Evolutionary conservation across 2,329 filamentous ascomycete species (phyloP).

Genomic region (Aspergillus calidoustus): DNA sequence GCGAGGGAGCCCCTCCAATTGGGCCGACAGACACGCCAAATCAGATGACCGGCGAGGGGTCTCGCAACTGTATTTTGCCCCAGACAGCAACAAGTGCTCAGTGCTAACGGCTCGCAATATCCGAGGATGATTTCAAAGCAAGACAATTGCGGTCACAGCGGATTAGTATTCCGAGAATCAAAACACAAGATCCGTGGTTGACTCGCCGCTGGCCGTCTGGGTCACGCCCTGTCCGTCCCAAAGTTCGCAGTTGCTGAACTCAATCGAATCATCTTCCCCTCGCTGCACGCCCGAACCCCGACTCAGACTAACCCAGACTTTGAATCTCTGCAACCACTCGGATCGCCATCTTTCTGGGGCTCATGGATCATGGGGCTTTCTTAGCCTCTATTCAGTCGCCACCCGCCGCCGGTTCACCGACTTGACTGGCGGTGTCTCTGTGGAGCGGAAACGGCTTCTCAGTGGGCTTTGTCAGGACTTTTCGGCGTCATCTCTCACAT

Average conservation of each 20-base stretch:
- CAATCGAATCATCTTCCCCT: not conserved
- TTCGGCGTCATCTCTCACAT: slow-evolving; percentile 1
- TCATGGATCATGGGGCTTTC: slow-evolving; percentile 15
- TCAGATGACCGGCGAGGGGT: not conserved
- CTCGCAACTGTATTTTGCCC: not conserved
- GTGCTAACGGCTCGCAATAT: not conserved
- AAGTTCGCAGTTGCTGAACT: not conserved
- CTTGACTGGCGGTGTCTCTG: not conserved
- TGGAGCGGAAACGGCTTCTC: not conserved
- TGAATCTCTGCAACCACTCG: slow-evolving; percentile 7
- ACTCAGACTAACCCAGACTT: not conserved
- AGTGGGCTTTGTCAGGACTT: not conserved
- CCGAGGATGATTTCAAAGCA: not conserved
- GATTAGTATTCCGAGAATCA: slow-evolving; percentile 1
- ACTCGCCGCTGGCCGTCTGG: not conserved
- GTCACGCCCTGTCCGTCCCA: not conserved
- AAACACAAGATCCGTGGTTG: slow-evolving; percentile 6
- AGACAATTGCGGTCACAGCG: not conserved
- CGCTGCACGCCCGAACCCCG: slow-evolving; percentile 9
- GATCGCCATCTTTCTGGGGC: slow-evolving; percentile 4
- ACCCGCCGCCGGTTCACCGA: slow-evolving; percentile 2
- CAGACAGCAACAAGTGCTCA: too few relatives aligned
- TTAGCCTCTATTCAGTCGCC: slow-evolving; percentile 1
- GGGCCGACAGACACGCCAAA: not conserved
- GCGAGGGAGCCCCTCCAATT: not conserved